These are phyloP conservation scores for Stagonosporopsis cucurbitacearum DNA, from an alignment of 2,329 filamentous ascomycete genomes.

Conservation along the genomic window DNA sequence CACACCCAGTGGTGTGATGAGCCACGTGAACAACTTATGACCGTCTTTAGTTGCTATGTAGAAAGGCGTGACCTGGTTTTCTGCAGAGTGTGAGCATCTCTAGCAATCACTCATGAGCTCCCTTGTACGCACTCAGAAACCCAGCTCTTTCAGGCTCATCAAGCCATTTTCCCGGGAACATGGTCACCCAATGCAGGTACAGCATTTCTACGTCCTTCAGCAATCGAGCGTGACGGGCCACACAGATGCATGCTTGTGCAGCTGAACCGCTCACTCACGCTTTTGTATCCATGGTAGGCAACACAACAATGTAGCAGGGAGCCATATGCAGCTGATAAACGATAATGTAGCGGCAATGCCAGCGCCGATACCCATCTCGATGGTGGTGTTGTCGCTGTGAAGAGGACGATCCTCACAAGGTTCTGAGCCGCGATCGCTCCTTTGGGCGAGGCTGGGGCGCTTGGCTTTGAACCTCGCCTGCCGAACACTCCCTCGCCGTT, in stretches of 20 bases:
- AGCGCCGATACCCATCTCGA: conserved; percentile 15
- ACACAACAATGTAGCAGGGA: conserved; percentile 42
- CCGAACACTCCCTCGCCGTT: neutral
- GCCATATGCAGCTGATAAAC: conserved; percentile 44
- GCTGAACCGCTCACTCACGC: conserved; percentile 31
- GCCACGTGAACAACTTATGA: conserved; percentile 87
- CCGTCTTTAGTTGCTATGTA: conserved; percentile 75
- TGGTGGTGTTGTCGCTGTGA: conserved; percentile 9
- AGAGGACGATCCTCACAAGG: neutral
- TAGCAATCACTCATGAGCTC: neutral
- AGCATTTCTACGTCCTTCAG: conserved; percentile 37
- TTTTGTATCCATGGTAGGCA: conserved; percentile 48
- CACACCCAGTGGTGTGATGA: conserved; percentile 78
- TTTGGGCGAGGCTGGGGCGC: conserved; percentile 6
- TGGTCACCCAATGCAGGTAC: conserved; percentile 45
- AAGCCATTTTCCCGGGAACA: conserved; percentile 47
- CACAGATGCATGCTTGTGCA: neutral
- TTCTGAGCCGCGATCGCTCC: conserved; percentile 8
- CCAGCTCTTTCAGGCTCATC: conserved; percentile 47
- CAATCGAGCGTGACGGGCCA: neutral
- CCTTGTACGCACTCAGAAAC: conserved; percentile 39
- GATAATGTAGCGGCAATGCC: conserved; percentile 26
- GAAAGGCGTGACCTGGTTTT: conserved; percentile 87
- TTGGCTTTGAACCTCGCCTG: neutral
- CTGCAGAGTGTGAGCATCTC: conserved; percentile 54